Conservation (phyloP, 768 basidiomycete genomes). For the Pseudohyphozyma bogoriensis region DNA sequence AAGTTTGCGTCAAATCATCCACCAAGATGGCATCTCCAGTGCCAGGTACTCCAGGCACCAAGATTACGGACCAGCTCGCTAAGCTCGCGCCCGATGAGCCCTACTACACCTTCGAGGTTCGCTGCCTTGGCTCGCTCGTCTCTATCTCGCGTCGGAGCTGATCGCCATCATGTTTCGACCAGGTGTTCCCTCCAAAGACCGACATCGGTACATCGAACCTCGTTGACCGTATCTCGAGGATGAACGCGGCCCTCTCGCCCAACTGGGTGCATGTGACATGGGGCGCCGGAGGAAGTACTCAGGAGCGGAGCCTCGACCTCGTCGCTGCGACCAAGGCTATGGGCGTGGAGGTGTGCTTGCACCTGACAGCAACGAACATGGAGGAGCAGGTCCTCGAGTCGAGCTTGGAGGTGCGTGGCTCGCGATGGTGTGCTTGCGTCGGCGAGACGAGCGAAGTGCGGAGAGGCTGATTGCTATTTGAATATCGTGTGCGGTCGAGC, state of each 20-base stretch:
- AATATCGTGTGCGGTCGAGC: background rate
- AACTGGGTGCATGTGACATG: constrained; percentile 87
- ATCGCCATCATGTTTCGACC: background rate
- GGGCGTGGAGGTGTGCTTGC: constrained; percentile 96
- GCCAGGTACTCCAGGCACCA: constrained; percentile 45
- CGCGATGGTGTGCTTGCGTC: background rate
- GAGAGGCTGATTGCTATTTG: no score
- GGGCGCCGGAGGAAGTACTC: constrained; percentile 93
- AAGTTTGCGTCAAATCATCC: no score
- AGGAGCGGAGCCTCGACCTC: constrained; percentile 74
- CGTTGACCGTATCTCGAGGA: constrained; percentile 69
- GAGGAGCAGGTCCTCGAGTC: constrained; percentile 88
- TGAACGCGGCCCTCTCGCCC: constrained; percentile 59
- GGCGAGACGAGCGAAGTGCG: background rate
- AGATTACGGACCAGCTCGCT: constrained; percentile 60
- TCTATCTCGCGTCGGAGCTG: background rate
- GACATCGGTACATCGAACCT: constrained; percentile 82
- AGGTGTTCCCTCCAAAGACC: constrained; percentile 90
- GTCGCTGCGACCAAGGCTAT: constrained; percentile 67
- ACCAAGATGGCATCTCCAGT: constrained; percentile 11
- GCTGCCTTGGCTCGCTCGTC: background rate
- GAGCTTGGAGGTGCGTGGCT: constrained; percentile 61
- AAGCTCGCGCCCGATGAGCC: constrained; percentile 45
- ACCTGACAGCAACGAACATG: constrained; percentile 98
- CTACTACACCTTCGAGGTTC: constrained; percentile 76